Conservation (phyloP, 2,329 filamentous ascomycete genomes). For the Apiospora malaysiana region DNA sequence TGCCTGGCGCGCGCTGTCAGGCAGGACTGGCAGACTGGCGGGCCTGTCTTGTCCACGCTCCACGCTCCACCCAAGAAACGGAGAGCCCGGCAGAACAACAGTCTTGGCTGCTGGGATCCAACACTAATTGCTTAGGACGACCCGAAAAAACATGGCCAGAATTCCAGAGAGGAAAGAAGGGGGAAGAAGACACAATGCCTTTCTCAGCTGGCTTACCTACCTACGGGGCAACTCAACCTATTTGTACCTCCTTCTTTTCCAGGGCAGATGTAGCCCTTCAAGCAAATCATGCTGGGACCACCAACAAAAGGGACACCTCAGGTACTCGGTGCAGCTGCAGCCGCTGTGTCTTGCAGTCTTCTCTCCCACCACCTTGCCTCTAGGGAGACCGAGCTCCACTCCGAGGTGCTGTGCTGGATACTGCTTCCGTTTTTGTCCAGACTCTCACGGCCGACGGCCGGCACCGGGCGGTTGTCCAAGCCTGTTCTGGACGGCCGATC, state of each 20-base stretch:
- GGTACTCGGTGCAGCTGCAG: slow-evolving; percentile 1
- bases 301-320: neutral
- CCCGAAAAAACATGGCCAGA: neutral
- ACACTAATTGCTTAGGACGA: neutral
- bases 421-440: slow-evolving; percentile 1
- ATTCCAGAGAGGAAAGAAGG: neutral
- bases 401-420: slow-evolving; percentile 18
- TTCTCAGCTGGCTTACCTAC: neutral
- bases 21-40: no score
- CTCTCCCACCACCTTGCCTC: slow-evolving; percentile 2
- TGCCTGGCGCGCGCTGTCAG: no score
- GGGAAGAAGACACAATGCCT: neutral
- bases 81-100: neutral
- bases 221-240: neutral
- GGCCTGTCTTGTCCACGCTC: neutral
- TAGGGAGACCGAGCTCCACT: slow-evolving; percentile 12
- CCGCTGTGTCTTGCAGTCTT: neutral
- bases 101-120: slow-evolving; percentile 2
- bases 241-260: neutral
- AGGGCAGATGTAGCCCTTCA: slow-evolving; percentile 1
- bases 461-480: neutral
- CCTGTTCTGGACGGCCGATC: neutral
- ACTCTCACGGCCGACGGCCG: neutral
- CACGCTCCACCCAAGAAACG: neutral
- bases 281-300: slow-evolving; percentile 12